Evolutionary conservation across 192 early-diverging fungal genomes (phyloP).

Genomic region (Helicostylum pulchrum): DNA sequence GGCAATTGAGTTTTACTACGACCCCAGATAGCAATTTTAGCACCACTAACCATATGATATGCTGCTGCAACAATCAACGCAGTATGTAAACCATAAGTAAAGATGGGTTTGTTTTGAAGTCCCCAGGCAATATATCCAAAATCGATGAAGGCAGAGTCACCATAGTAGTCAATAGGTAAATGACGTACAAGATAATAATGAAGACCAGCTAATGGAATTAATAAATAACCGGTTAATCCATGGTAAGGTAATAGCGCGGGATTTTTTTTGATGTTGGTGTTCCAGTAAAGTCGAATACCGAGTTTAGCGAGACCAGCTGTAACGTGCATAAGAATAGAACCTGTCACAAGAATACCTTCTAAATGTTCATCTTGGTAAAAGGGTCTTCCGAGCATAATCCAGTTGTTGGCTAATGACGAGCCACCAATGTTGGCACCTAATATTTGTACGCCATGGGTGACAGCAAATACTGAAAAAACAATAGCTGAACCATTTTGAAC

Average conservation of each 20-base stretch:
- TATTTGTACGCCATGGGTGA: slow-evolving; percentile 28
- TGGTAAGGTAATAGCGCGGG: slow-evolving; percentile 5
- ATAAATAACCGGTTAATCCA: slow-evolving; percentile 8
- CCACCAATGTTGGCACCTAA: slow-evolving; percentile 18
- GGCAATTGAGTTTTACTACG: neutral
- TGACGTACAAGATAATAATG: slow-evolving; percentile 23
- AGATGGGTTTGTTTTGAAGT: slow-evolving; percentile 22
- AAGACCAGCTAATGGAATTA: slow-evolving; percentile 24
- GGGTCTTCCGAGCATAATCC: slow-evolving; percentile 26
- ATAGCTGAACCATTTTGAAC: slow-evolving; percentile 26
- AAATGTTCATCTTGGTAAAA: slow-evolving; percentile 35
- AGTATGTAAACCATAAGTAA: slow-evolving; percentile 20
- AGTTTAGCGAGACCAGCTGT: slow-evolving; percentile 19
- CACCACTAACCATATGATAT: slow-evolving; percentile 25
- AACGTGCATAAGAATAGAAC: slow-evolving; percentile 16
- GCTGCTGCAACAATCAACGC: slow-evolving; percentile 8
- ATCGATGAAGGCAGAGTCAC: slow-evolving; percentile 35
- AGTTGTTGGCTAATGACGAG: slow-evolving; percentile 15
- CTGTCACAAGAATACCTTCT: slow-evolving; percentile 30
- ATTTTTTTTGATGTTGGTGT: neutral
- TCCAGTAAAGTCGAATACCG: slow-evolving; percentile 10
- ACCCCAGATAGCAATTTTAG: neutral
- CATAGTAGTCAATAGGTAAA: slow-evolving; percentile 22
- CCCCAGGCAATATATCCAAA: slow-evolving; percentile 27
- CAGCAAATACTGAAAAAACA: slow-evolving; percentile 25